These are phyloP conservation scores for Russula lepida DNA, from an alignment of 768 basidiomycete genomes.

Conservation along the genomic window DNA sequence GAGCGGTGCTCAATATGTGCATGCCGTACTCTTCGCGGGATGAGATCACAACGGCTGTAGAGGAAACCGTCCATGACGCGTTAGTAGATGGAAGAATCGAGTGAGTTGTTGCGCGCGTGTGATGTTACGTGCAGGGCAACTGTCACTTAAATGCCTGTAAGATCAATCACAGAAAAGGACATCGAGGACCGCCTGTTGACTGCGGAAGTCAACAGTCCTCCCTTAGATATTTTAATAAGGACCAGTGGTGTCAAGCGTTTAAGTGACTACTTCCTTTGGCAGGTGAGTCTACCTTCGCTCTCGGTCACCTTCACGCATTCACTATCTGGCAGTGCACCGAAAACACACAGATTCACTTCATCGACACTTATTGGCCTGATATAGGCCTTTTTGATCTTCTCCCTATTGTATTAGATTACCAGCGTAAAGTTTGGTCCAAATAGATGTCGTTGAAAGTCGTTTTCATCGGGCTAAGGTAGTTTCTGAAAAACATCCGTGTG, in stretches of 20 bases:
- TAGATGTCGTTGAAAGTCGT: not conserved
- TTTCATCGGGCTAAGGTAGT: not conserved
- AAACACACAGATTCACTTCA: slow-evolving; percentile 81
- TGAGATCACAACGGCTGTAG: slow-evolving; percentile 80
- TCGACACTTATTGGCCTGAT: slow-evolving; percentile 83
- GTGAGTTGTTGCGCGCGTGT: slow-evolving; percentile 16
- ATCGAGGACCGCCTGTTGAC: slow-evolving; percentile 65
- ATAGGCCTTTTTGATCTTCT: slow-evolving; percentile 83
- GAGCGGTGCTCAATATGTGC: slow-evolving; percentile 84
- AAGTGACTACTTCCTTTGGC: slow-evolving; percentile 92
- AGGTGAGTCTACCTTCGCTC: slow-evolving; percentile 45
- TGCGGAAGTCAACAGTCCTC: slow-evolving; percentile 54
- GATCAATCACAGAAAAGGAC: slow-evolving; percentile 55
- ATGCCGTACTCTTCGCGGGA: slow-evolving; percentile 90
- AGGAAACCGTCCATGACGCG: slow-evolving; percentile 39
- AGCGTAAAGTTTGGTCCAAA: slow-evolving; percentile 56
- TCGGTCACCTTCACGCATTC: not conserved
- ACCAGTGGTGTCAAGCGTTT: slow-evolving; percentile 86
- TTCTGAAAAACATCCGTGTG: not conserved
- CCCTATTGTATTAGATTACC: slow-evolving; percentile 82
- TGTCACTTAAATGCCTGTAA: slow-evolving; percentile 18
- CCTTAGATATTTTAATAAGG: slow-evolving; percentile 82
- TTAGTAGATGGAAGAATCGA: slow-evolving; percentile 29
- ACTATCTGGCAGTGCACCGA: slow-evolving; percentile 55
- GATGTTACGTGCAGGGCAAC: slow-evolving; percentile 1